phyloP scores from a whole-genome alignment of 139 green algal genomes.

The Marvania coccoides region DNA sequence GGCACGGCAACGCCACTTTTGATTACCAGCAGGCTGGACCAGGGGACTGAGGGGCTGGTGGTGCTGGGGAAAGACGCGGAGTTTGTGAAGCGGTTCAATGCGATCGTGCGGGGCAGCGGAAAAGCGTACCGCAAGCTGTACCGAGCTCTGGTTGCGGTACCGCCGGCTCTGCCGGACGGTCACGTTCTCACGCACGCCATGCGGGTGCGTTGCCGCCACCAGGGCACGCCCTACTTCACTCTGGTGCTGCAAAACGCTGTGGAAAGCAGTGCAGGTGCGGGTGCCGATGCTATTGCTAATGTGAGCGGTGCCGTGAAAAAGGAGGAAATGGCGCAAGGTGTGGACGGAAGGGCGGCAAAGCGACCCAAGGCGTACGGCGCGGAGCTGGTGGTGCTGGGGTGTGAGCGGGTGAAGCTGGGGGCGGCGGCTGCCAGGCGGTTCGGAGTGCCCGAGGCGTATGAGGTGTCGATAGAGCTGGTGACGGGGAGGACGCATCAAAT shows the following conservation, averaged over 20 bases:
- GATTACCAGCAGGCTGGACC: slow-evolving; percentile 60
- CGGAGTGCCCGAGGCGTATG: slow-evolving; percentile 29
- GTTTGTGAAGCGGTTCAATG: slow-evolving; percentile 55
- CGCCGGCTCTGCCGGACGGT: slow-evolving; percentile 12
- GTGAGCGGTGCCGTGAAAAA: no score
- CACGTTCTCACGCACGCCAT: not conserved
- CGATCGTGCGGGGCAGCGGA: no score
- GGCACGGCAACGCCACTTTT: slow-evolving; percentile 25
- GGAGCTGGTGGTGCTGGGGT: not conserved
- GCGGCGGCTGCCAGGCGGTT: not conserved
- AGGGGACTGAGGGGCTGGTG: slow-evolving; percentile 66
- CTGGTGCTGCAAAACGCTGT: not conserved
- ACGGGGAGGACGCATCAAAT: slow-evolving; percentile 82
- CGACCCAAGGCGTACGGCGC: slow-evolving; percentile 1
- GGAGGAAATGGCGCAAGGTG: no score
- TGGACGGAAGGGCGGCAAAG: not conserved
- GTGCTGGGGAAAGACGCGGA: slow-evolving; percentile 43
- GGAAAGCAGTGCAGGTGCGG: no score
- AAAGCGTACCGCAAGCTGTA: slow-evolving; percentile 20
- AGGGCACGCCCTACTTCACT: not conserved
- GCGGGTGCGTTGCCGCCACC: not conserved
- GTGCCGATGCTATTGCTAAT: no score
- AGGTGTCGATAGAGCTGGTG: slow-evolving; percentile 53
- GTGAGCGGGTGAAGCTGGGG: not conserved
- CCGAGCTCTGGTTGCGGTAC: slow-evolving; percentile 7